These are phyloP conservation scores for Sungouiozyma ichnusensis DNA, from an alignment of 805 yeast species.

Conservation along the genomic window DNA sequence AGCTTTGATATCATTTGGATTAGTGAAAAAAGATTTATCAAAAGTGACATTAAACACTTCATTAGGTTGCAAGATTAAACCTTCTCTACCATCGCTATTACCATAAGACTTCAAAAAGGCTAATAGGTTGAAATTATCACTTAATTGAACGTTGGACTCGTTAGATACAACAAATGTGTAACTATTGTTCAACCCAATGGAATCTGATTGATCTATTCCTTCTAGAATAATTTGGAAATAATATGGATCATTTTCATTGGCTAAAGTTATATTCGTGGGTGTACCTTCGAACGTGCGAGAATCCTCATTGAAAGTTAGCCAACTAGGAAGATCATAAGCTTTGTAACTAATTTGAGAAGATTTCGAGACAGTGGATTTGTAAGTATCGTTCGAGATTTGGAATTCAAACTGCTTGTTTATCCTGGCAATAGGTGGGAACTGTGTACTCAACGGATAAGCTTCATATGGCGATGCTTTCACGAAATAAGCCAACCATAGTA, in stretches of 20 bases:
- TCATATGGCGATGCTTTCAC: conserved; percentile 17
- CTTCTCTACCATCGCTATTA: conserved; percentile 63
- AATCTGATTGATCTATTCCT: conserved; percentile 56
- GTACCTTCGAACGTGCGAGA: conserved; percentile 61
- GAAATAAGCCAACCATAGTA: not conserved
- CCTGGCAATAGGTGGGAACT: conserved; percentile 82
- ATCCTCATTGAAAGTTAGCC: conserved; percentile 64
- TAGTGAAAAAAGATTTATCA: conserved; percentile 46
- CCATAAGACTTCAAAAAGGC: conserved; percentile 55
- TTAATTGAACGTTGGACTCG: conserved; percentile 36
- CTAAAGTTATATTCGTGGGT: conserved; percentile 30
- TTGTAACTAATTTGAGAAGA: conserved; percentile 41
- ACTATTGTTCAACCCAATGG: conserved; percentile 33
- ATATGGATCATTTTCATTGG: conserved; percentile 23
- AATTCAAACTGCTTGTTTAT: conserved; percentile 51
- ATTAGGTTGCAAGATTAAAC: conserved; percentile 65
- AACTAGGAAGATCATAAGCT: conserved; percentile 52
- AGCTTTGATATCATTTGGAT: conserved; percentile 40
- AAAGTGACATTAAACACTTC: conserved; percentile 56
- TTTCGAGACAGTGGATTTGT: conserved; percentile 33
- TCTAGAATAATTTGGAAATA: conserved; percentile 40
- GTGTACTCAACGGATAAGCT: conserved; percentile 39
- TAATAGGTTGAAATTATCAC: conserved; percentile 32
- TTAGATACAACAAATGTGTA: conserved; percentile 54
- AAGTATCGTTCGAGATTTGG: conserved; percentile 63